Percentiles rank a stretch among this genome's conserved stretches.
phyloP scores from a whole-genome alignment of 441 rosid genomes.

The Sinapis alba region DNA sequence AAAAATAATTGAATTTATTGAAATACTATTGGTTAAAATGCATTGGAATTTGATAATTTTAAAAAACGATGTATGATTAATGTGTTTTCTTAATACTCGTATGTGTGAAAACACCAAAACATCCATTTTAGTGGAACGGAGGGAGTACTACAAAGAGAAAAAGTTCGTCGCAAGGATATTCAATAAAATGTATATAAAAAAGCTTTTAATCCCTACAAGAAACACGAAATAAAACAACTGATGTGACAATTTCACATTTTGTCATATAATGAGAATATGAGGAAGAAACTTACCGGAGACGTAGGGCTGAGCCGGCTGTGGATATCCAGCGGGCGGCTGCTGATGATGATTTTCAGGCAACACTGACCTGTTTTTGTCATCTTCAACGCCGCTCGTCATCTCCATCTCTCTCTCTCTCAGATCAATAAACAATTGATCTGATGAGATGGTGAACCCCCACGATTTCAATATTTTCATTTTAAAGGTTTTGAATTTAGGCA shows the following conservation, averaged over 20 bases:
- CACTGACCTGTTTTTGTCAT: slow-evolving; percentile 48
- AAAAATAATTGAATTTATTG: too few species aligned
- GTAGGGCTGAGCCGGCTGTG: slow-evolving; percentile 84
- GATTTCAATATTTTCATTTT: not conserved
- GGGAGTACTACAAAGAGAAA: too few species aligned
- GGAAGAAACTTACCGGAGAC: slow-evolving; percentile 45
- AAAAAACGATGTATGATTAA: too few species aligned
- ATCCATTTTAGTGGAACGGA: too few species aligned
- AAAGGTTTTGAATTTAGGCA: not conserved
- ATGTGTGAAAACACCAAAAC: too few species aligned
- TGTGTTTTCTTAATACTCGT: too few species aligned
- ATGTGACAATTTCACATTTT: slow-evolving; percentile 34
- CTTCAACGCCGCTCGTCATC: slow-evolving; percentile 39
- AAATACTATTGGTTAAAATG: too few species aligned
- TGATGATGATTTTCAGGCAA: too few species aligned
- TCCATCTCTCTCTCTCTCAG: not conserved
- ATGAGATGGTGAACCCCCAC: slow-evolving; percentile 11
- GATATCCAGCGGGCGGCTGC: slow-evolving; percentile 60
- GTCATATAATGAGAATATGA: slow-evolving; percentile 42
- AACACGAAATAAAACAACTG: not conserved
- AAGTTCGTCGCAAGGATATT: too few species aligned
- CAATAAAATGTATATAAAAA: not conserved
- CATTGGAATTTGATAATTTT: too few species aligned
- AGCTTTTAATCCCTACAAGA: not conserved
- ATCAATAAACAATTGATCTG: slow-evolving; percentile 33